Evolutionary conservation across 148 eudicot genomes (phyloP).

Genomic region (Fallopia convolvulus): DNA sequence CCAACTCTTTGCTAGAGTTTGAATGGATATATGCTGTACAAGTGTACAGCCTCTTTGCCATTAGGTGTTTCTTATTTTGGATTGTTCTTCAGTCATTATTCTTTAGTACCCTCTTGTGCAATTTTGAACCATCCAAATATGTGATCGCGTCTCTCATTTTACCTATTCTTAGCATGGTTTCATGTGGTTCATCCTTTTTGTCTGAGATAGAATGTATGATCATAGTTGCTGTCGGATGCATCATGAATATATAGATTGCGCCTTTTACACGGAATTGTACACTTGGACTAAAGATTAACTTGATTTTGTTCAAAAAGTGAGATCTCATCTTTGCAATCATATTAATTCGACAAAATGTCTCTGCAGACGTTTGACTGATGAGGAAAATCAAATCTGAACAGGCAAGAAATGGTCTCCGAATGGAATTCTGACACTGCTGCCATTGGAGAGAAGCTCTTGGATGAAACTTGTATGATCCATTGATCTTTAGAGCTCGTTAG

Average conservation of each 20-base stretch:
- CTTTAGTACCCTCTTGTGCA: neutral
- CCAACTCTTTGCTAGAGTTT: neutral
- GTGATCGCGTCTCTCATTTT: neutral
- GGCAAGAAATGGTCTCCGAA: neutral
- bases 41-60: neutral
- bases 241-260: neutral
- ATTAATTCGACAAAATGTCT: neutral
- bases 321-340: neutral
- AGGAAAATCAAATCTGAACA: slow-evolving; percentile 1
- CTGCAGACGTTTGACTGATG: slow-evolving; percentile 12
- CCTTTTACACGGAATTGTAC: neutral
- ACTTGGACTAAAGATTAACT: neutral
- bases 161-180: neutral
- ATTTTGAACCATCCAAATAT: neutral
- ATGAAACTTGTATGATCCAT: slow-evolving; percentile 6
- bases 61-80: neutral
- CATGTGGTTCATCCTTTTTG: neutral
- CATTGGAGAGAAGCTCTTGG: slow-evolving; percentile 5
- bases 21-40: too few relatives aligned
- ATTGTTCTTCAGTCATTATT: neutral
- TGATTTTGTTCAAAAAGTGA: neutral
- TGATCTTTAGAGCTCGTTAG: neutral
- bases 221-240: neutral
- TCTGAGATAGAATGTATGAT: too few relatives aligned
- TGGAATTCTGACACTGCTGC: slow-evolving; percentile 2